phyloP scores from a whole-genome alignment of 148 eudicot genomes.

The Rhododendron simsii region DNA sequence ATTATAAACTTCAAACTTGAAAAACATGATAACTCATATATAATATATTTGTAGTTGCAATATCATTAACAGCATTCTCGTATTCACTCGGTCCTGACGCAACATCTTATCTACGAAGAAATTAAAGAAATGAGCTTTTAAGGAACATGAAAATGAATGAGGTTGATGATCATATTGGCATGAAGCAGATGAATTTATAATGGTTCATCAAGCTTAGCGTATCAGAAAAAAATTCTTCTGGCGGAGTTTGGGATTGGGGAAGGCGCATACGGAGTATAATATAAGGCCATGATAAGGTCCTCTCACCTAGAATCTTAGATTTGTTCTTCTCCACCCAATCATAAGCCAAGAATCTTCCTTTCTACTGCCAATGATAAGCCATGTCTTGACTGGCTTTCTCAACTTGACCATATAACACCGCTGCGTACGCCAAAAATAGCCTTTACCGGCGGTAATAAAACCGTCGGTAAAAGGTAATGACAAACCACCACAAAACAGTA shows the following conservation, averaged over 20 bases:
- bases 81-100: conserved; percentile 27
- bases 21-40: too few species aligned
- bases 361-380: conserved; percentile 16
- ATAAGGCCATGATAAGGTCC: conserved; percentile 25
- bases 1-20: too few species aligned
- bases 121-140: not conserved
- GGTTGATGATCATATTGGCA: conserved; percentile 11
- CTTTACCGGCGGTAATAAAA: too few species aligned
- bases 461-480: too few species aligned
- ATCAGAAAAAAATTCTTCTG: not conserved
- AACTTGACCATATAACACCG: not conserved
- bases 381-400: conserved; percentile 17
- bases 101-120: not conserved
- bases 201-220: not conserved
- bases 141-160: not conserved
- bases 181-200: conserved; percentile 19
- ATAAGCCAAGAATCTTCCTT: conserved; percentile 20
- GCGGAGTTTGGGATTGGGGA: not conserved
- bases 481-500: too few species aligned
- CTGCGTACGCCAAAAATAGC: too few species aligned
- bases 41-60: too few species aligned
- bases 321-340: conserved; percentile 31
- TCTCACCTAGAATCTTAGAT: conserved; percentile 11
- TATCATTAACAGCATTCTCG: too few species aligned
- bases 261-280: not conserved